Percentiles rank a stretch among this genome's conserved stretches.
These are phyloP conservation scores for Polytolypa hystricis DNA, from an alignment of 2,329 filamentous ascomycete genomes.

Conservation along the genomic window DNA sequence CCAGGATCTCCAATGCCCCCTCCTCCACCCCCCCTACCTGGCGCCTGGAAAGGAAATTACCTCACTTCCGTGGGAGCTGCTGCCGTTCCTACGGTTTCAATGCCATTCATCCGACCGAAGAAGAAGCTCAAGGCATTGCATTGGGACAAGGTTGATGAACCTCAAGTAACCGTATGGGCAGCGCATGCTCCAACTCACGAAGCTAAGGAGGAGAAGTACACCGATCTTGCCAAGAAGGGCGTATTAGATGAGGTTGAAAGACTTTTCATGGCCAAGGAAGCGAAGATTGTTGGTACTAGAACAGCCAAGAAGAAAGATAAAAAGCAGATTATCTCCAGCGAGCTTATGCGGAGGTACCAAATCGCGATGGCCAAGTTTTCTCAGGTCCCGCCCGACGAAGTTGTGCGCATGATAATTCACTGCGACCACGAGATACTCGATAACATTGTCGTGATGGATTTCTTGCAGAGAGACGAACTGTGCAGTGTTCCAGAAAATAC, in stretches of 20 bases:
- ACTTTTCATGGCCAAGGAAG: conserved; percentile 93
- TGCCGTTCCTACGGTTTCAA: conserved; percentile 48
- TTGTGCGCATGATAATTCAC: conserved; percentile 89
- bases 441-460: conserved; percentile 90
- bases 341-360: conserved; percentile 81
- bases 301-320: conserved; percentile 74
- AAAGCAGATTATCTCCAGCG: conserved; percentile 89
- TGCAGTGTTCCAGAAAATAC: conserved; percentile 88
- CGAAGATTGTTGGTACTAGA: conserved; percentile 65
- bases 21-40: conserved; percentile 32
- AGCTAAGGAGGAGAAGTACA: conserved; percentile 89
- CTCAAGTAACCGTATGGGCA: conserved; percentile 87
- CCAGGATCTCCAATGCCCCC: conserved; percentile 30
- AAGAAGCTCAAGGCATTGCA: conserved; percentile 99
- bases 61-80: conserved; percentile 52
- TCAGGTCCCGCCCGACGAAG: conserved; percentile 67
- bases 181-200: conserved; percentile 73
- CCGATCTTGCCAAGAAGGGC: conserved; percentile 84
- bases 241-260: conserved; percentile 97
- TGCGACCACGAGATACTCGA: conserved; percentile 84
- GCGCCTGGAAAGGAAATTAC: conserved; percentile 56
- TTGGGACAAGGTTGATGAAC: conserved; percentile 96
- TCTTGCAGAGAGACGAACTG: conserved; percentile 82
- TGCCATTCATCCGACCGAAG: conserved; percentile 80
- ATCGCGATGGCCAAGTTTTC: conserved; percentile 92